Percentiles rank a stretch among this genome's conserved stretches.
These are phyloP conservation scores for Zasmidium citrigriseum DNA, from an alignment of 2,329 filamentous ascomycete genomes.

Conservation along the genomic window DNA sequence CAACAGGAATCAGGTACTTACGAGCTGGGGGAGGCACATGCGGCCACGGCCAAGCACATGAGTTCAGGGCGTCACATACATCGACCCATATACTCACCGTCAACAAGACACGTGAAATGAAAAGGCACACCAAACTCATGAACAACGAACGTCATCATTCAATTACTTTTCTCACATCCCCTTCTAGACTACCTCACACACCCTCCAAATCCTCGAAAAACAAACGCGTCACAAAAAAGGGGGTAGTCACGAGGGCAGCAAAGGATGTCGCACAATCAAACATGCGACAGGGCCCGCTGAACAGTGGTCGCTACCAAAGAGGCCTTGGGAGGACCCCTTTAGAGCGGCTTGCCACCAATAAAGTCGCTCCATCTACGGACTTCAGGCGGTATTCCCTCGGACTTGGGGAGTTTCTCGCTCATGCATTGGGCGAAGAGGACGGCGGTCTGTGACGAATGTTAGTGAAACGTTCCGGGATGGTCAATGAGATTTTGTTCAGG, in stretches of 20 bases:
- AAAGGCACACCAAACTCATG: neutral
- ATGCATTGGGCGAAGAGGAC: slow-evolving; percentile 96
- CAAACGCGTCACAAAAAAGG: neutral
- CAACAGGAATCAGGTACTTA: too few species aligned
- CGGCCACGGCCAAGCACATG: neutral
- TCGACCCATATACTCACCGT: neutral
- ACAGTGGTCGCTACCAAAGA: slow-evolving; percentile 10
- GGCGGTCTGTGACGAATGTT: slow-evolving; percentile 66
- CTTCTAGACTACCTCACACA: neutral
- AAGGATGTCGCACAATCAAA: slow-evolving; percentile 10
- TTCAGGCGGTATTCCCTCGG: slow-evolving; percentile 85
- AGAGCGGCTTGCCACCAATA: slow-evolving; percentile 81
- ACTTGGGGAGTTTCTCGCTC: slow-evolving; percentile 89
- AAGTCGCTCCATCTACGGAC: slow-evolving; percentile 96
- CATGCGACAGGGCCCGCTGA: slow-evolving; percentile 10
- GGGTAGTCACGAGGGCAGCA: slow-evolving; percentile 14
- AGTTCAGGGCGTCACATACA: neutral
- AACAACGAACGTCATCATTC: neutral
- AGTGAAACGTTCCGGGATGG: slow-evolving; percentile 7
- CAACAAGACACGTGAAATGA: neutral
- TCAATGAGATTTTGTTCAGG: neutral
- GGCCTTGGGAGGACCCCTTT: slow-evolving; percentile 3
- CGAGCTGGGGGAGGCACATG: too few species aligned
- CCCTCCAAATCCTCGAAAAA: neutral
- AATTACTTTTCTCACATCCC: neutral